These are phyloP conservation scores for Allium fistulosum DNA, from an alignment of 106 monocot genomes.

Conservation along the genomic window DNA sequence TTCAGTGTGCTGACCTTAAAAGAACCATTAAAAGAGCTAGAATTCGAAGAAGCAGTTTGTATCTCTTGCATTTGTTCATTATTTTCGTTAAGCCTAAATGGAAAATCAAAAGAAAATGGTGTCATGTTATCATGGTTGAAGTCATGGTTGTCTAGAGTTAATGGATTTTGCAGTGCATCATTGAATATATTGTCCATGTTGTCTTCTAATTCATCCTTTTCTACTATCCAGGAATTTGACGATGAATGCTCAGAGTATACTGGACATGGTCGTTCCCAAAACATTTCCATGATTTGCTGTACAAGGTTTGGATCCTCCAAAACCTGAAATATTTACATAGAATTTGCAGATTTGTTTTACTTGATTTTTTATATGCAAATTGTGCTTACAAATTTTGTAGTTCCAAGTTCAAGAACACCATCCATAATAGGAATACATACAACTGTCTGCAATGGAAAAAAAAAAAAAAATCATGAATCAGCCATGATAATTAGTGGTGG, in stretches of 20 bases:
- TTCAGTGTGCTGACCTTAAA: slow-evolving; percentile 16
- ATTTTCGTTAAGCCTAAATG: slow-evolving; percentile 11
- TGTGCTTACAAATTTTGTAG: slow-evolving; percentile 39
- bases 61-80: slow-evolving; percentile 23
- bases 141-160: slow-evolving; percentile 6
- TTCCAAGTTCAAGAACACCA: slow-evolving; percentile 84
- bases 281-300: slow-evolving; percentile 22
- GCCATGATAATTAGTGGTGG: too few species aligned
- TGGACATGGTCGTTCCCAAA: slow-evolving; percentile 30
- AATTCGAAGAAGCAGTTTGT: slow-evolving; percentile 27
- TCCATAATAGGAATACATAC: slow-evolving; percentile 68
- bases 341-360: too few species aligned
- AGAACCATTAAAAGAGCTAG: slow-evolving; percentile 27
- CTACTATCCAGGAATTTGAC: slow-evolving; percentile 24
- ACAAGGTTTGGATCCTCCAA: slow-evolving; percentile 37
- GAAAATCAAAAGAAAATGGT: background rate
- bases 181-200: slow-evolving; percentile 15
- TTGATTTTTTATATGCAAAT: too few species aligned
- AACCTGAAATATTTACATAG: too few species aligned
- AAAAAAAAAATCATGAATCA: too few species aligned
- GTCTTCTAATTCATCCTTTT: slow-evolving; percentile 22
- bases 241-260: slow-evolving; percentile 36
- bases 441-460: slow-evolving; percentile 15
- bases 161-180: slow-evolving; percentile 8
- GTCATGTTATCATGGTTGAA: background rate